Evolutionary conservation across 305 asterid species (phyloP).

Genomic region (Solanum chacoense): DNA sequence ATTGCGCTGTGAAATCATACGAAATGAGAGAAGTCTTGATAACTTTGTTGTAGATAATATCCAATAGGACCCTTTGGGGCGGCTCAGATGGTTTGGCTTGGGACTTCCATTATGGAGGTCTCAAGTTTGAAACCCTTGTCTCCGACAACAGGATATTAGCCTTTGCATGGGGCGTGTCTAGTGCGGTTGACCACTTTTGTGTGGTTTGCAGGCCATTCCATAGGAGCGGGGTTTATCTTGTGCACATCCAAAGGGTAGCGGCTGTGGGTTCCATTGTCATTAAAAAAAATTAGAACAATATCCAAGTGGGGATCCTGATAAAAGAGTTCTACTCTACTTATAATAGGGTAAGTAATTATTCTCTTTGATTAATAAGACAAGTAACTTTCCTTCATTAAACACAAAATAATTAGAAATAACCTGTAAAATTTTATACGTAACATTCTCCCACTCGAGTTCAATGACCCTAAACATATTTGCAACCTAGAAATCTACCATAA

Average conservation of each 20-base stretch:
- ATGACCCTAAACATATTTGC: not conserved
- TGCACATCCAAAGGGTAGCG: not conserved
- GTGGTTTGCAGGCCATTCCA: not conserved
- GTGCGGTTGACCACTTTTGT: not conserved
- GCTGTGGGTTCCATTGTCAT: not conserved
- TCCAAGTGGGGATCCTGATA: not conserved
- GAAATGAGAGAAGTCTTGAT: not conserved
- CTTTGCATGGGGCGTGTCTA: not conserved
- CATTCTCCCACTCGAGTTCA: not conserved
- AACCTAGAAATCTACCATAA: not conserved
- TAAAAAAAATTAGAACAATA: too few species aligned
- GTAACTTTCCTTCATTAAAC: not conserved
- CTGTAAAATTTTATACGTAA: not conserved
- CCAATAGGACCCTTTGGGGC: not conserved
- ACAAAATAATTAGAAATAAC: not conserved
- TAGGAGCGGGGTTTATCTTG: not conserved
- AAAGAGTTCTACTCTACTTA: not conserved
- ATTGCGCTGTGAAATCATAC: not conserved
- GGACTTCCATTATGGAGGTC: not conserved
- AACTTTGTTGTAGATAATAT: not conserved
- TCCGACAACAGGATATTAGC: not conserved
- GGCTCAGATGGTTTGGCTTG: not conserved
- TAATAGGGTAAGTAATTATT: not conserved
- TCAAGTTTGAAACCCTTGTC: not conserved
- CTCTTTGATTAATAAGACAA: not conserved